Evolutionary conservation across 208 protist species (phyloP), one percentile per base, ranked within the genome.

Genomic region (Leptomonas pyrrhocoris): DNA sequence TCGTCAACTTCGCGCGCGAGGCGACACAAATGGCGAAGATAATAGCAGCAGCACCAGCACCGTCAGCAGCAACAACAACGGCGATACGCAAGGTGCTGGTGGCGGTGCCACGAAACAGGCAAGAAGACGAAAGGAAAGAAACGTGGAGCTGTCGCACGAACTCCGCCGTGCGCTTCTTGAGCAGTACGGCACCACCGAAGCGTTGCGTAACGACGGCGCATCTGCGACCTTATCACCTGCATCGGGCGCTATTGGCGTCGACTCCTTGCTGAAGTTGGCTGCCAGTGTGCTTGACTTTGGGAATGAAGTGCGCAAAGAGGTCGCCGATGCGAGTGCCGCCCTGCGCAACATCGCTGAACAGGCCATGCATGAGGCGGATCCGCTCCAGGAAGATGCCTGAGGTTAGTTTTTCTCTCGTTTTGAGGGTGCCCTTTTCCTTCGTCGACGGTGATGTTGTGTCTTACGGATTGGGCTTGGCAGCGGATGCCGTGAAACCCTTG

Each of bases 261-360:
- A 74, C 36, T 73, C 79, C 1, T 50, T 94, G 38, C 69, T 81
- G 43, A 75, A 86, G 55, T 70, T 96, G 42, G 85, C 85, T 45
- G 86, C 87, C 18, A 89, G 84, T 25, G 74, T 89, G n/a, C 60
- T 93, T 16, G 90, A 90, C 67, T 96, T 90, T 74, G 81, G 84
- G 15, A 74, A 85, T 27, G 88, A 91, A 53, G 76, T 94, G 18
- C 80, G 80, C 34, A 57, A 66, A 25, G 84, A 92, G 68, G 77
- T 94, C 18, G 54, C 74, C 18, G 61, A 77, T 27, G 84, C 86
- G 23, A 56, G 66, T 21, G 61, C 81, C 18, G 74, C 80, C 1
- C 80, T 91, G 16, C 73, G 64, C 40, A 65, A 38, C 19, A 71
- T 88, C 16, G 40, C 79, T 0, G 62, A 77, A 13, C 68, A 79